These are phyloP conservation scores for Ceratocystis destructans DNA, from an alignment of 2,329 filamentous ascomycete genomes.

Conservation along the genomic window DNA sequence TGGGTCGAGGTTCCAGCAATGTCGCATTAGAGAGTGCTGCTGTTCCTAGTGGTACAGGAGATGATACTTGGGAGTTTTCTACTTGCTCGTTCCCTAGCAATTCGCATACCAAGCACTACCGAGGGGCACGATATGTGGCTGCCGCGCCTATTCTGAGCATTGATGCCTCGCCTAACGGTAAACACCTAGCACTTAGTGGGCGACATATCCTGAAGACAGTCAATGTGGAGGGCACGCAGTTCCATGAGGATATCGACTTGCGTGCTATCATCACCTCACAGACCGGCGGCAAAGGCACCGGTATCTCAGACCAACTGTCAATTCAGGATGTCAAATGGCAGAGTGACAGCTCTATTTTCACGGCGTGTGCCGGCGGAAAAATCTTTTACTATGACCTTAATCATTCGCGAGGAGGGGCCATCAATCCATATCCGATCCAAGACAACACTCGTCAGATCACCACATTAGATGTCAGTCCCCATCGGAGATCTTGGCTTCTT, in stretches of 20 bases:
- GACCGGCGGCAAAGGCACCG: constrained; percentile 29
- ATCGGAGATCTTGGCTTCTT: constrained; percentile 42
- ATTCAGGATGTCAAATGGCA: constrained; percentile 51
- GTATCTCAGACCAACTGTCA: constrained; percentile 41
- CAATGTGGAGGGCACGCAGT: constrained; percentile 38
- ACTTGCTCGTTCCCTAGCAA: background rate
- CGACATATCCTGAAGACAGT: constrained; percentile 49
- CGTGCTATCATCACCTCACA: constrained; percentile 42
- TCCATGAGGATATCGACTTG: constrained; percentile 45
- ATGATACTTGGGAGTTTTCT: constrained; percentile 3
- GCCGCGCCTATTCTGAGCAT: constrained; percentile 42
- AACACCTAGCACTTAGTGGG: constrained; percentile 43
- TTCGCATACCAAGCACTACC: constrained; percentile 40
- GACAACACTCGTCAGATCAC: constrained; percentile 53
- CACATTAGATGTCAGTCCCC: constrained; percentile 48
- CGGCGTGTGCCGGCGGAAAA: constrained; percentile 49
- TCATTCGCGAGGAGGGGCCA: constrained; percentile 33
- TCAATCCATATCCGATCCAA: constrained; percentile 40
- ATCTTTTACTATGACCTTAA: constrained; percentile 51
- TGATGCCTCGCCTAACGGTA: constrained; percentile 44
- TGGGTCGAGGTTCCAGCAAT: constrained; percentile 40
- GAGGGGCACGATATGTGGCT: constrained; percentile 40
- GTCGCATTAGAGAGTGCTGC: constrained; percentile 32
- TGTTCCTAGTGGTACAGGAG: constrained; percentile 26
- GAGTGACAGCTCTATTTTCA: constrained; percentile 42